Conservation (phyloP, 495 filamentous ascomycete genomes). For the Penicillium canariense region DNA sequence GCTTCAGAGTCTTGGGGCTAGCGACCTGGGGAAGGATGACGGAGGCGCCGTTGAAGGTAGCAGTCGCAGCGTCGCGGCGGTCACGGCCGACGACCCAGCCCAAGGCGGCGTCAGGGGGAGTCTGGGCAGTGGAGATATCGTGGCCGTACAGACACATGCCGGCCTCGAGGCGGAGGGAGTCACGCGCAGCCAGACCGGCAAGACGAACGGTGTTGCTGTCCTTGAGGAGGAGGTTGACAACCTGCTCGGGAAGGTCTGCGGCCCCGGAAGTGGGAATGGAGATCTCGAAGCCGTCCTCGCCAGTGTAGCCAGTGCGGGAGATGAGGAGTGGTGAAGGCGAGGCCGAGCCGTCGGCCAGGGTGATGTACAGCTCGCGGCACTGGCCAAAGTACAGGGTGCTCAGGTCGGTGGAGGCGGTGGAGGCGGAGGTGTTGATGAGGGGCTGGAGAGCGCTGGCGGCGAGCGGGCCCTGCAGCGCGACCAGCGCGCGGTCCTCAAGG, state of each 20-base stretch:
- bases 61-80: slow-evolving; percentile 54
- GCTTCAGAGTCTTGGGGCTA: slow-evolving; percentile 63
- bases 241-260: slow-evolving; percentile 37
- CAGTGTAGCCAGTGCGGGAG: slow-evolving; percentile 90
- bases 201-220: slow-evolving; percentile 64
- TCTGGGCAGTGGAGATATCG: slow-evolving; percentile 85
- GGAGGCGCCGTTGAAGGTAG: slow-evolving; percentile 72
- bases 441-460: slow-evolving; percentile 63
- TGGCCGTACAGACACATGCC: slow-evolving; percentile 99
- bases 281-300: slow-evolving; percentile 98
- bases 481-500: slow-evolving; percentile 60
- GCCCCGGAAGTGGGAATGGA: slow-evolving; percentile 60
- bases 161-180: slow-evolving; percentile 89
- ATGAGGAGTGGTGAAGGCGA: slow-evolving; percentile 62
- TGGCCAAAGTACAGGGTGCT: slow-evolving; percentile 77
- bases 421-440: slow-evolving; percentile 43
- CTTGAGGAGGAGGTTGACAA: slow-evolving; percentile 63
- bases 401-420: slow-evolving; percentile 53
- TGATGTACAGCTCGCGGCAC: slow-evolving; percentile 55
- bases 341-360: slow-evolving; percentile 42
- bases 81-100: slow-evolving; percentile 82
- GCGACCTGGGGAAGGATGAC: slow-evolving; percentile 69
- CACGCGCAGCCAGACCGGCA: slow-evolving; percentile 85
- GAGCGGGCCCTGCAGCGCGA: slow-evolving; percentile 87
- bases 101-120: slow-evolving; percentile 80